Evolutionary conservation across 257 asterid genomes (phyloP).

Genomic region (Fraxinus cuspidata): DNA sequence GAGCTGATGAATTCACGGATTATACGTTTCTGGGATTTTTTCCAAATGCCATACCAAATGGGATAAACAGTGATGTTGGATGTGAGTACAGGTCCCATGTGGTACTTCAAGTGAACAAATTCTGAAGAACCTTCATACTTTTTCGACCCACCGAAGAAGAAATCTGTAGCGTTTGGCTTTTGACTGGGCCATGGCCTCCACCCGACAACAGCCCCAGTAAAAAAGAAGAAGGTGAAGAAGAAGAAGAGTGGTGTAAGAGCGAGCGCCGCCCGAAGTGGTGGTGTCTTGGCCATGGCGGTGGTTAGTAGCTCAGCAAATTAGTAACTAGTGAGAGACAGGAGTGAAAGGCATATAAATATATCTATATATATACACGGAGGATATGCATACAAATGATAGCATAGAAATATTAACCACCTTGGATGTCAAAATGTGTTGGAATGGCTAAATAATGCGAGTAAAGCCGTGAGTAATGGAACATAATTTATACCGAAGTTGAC

Average conservation of each 20-base stretch:
- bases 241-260: neutral
- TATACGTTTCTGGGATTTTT: slow-evolving; percentile 58
- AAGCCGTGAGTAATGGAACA: too few species aligned
- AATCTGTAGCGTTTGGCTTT: slow-evolving; percentile 52
- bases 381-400: neutral
- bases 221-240: slow-evolving; percentile 18
- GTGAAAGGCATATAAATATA: slow-evolving; percentile 24
- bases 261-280: slow-evolving; percentile 8
- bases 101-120: slow-evolving; percentile 70
- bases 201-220: slow-evolving; percentile 30
- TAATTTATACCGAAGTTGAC: too few species aligned
- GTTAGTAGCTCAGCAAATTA: neutral
- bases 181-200: slow-evolving; percentile 84
- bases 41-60: slow-evolving; percentile 88
- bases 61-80: slow-evolving; percentile 76
- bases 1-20: slow-evolving; percentile 86
- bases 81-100: slow-evolving; percentile 91
- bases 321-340: neutral
- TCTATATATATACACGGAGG: neutral
- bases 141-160: slow-evolving; percentile 60
- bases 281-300: slow-evolving; percentile 22
- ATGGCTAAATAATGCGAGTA: too few species aligned
- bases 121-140: slow-evolving; percentile 88
- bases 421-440: too few species aligned
- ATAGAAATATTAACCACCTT: too few species aligned